Conservation (phyloP, 2,329 filamentous ascomycete species). For the Alternaria sp. region DNA sequence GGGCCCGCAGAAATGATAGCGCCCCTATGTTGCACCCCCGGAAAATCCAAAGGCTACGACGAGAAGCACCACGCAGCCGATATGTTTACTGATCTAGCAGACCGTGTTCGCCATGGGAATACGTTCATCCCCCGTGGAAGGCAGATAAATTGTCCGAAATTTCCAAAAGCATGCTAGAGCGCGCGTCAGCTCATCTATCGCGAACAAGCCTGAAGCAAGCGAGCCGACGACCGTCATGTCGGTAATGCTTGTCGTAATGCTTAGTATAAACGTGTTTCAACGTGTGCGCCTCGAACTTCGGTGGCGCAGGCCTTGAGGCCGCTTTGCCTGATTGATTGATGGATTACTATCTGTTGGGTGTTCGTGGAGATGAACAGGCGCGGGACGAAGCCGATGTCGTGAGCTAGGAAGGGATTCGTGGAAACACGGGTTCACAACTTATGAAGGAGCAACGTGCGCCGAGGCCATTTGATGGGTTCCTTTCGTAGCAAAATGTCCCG, state of each 20-base stretch:
- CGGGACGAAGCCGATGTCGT: not conserved
- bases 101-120: not conserved
- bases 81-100: not conserved
- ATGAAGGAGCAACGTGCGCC: conserved; percentile 10
- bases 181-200: conserved; percentile 6
- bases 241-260: conserved; percentile 7
- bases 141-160: not conserved
- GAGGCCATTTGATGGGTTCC: not conserved
- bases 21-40: not conserved
- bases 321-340: not conserved
- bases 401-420: conserved; percentile 8
- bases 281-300: not conserved
- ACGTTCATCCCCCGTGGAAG: not conserved
- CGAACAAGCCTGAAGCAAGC: conserved; percentile 1
- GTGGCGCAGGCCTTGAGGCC: not conserved
- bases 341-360: not conserved
- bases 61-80: not conserved
- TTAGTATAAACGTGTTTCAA: conserved; percentile 4
- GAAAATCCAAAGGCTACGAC: not conserved
- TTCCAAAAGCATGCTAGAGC: not conserved
- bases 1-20: not conserved
- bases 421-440: conserved; percentile 15
- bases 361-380: conserved; percentile 13
- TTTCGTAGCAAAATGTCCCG: not conserved
- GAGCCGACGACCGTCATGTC: not conserved